These are phyloP conservation scores for Atkinsonella texensis DNA, from an alignment of 2,329 filamentous ascomycete genomes.

Conservation along the genomic window DNA sequence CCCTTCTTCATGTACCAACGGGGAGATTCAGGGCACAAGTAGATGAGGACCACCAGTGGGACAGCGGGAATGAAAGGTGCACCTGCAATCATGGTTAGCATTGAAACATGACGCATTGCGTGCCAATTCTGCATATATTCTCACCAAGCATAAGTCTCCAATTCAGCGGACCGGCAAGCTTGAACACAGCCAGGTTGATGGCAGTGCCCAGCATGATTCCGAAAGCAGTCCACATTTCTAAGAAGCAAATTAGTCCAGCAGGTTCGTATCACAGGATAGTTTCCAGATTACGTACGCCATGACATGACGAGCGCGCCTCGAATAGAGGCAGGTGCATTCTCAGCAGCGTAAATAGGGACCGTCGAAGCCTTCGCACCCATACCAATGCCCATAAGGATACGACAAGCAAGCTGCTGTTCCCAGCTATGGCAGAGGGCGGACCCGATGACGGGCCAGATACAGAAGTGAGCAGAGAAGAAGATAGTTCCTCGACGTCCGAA, in stretches of 20 bases:
- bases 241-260: not conserved
- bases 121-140: not conserved
- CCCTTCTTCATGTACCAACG: slow-evolving; percentile 56
- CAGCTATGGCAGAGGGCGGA: slow-evolving; percentile 53
- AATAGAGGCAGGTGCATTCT: slow-evolving; percentile 55
- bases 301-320: slow-evolving; percentile 71
- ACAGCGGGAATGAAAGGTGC: slow-evolving; percentile 50
- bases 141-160: slow-evolving; percentile 36
- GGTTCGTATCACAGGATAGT: too few relatives aligned
- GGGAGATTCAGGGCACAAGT: slow-evolving; percentile 51
- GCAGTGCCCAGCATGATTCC: slow-evolving; percentile 33
- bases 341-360: slow-evolving; percentile 63
- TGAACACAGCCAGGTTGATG: slow-evolving; percentile 20
- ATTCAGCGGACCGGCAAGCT: slow-evolving; percentile 14
- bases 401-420: slow-evolving; percentile 53
- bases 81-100: slow-evolving; percentile 1
- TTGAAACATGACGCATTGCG: too few relatives aligned
- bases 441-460: slow-evolving; percentile 51
- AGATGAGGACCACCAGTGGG: slow-evolving; percentile 40
- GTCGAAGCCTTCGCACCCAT: slow-evolving; percentile 55
- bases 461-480: slow-evolving; percentile 64
- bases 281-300: slow-evolving; percentile 36
- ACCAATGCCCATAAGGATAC: slow-evolving; percentile 57
- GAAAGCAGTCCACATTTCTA: slow-evolving; percentile 53
- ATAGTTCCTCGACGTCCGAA: slow-evolving; percentile 38